These are phyloP conservation scores for Gnetum montanum DNA, from an alignment of 75 land plant genomes.

Conservation along the genomic window DNA sequence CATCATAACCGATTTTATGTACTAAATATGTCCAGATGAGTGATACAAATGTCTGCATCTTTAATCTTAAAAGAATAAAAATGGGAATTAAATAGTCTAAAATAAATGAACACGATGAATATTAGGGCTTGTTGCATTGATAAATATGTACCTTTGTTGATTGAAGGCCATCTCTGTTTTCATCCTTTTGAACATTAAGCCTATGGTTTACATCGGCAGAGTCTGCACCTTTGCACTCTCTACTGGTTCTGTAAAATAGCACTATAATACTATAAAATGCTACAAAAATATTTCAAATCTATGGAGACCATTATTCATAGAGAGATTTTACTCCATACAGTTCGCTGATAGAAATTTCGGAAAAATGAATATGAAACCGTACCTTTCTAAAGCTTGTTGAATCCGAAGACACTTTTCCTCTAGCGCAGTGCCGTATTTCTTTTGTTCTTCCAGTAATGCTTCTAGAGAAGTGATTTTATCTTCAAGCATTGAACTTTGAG, in stretches of 20 bases:
- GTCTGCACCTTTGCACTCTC: not conserved
- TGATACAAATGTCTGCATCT: no score
- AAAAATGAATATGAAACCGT: not conserved
- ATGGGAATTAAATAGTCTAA: no score
- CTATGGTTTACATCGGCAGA: not conserved
- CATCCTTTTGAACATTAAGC: not conserved
- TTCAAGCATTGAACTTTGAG: no score
- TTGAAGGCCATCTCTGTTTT: not conserved
- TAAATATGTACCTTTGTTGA: not conserved
- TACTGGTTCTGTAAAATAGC: not conserved
- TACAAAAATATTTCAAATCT: not conserved
- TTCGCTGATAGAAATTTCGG: not conserved
- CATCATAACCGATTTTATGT: no score
- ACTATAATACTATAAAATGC: not conserved
- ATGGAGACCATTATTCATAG: not conserved
- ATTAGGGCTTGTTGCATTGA: no score
- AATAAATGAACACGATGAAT: no score
- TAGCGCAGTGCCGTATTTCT: conserved; percentile 35
- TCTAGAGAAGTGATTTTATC: conserved; percentile 52
- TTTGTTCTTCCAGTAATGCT: conserved; percentile 55
- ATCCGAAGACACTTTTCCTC: conserved; percentile 59
- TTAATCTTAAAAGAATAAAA: no score
- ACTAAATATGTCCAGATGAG: no score
- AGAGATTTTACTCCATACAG: not conserved
- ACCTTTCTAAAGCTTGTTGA: conserved; percentile 65